Base-by-base conservation (phyloP, 225 moss, liverwort and hornwort species). In the Anthoceros angustus region DNA sequence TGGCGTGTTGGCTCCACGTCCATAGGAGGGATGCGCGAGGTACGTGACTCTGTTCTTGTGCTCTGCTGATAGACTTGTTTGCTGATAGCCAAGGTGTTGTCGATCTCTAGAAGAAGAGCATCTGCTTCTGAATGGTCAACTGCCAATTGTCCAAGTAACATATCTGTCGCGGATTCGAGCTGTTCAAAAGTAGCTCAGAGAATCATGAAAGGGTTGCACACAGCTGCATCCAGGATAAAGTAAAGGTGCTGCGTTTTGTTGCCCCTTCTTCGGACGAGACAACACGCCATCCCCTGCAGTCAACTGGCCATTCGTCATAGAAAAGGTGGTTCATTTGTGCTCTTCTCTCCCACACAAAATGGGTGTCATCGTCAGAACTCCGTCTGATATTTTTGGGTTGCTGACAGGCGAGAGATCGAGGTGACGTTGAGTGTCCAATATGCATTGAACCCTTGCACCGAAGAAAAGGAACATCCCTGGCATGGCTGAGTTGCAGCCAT, bases 401-500 rank as follows among this genome's bases (percentile, higher is more conserved):
- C 0, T 68, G 25, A 64, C 70, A 83, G 69, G 77, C 77, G 18
- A 16, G 69, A 24, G 71, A 82, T 63, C 72, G 82, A 49, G 55
- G 69, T 63, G 82, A 79, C 64, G 49, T 43, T 7, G 77, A 82
- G 11, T 82, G 77, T 42, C 77, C 79, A 0, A 79, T 79, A 72
- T 82, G 82, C 67, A 77, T 79, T 66, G 71, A 64, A 18, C 64
- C 80, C 32, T 67, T 83, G 67, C 77, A 69, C 5, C 72, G 65
- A 43, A 61, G 65, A 25, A 39, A 66, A 39, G 18, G 61, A 21
- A 32, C 67, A 0, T 16, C 32, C 7, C 41, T 83, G 9, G 69
- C 73, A 24, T 83, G 83, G 77, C 62, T 83, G 66, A 83, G 77
- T 67, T 80, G 83, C 45, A 80, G 80, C 49, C 80, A 80, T 21